A percentile compares a stretch with the other conserved stretches of the same genome.
Evolutionary conservation across 2,329 filamentous ascomycete genomes (phyloP).

Genomic region (Aspergillus sp.): DNA sequence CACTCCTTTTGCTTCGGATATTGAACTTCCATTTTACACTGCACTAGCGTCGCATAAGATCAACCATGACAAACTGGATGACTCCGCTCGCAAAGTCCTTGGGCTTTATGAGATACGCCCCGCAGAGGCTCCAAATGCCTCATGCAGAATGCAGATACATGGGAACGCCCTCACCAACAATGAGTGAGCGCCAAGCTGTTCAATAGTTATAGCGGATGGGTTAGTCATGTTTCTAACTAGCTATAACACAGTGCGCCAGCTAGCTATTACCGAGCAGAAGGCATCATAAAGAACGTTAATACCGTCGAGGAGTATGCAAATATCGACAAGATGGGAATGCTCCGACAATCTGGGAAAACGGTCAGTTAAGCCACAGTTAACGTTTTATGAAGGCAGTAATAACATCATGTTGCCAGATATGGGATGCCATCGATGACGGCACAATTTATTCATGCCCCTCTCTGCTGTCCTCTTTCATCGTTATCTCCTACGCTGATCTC

Average conservation of each 20-base stretch:
- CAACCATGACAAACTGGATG: conserved; percentile 94
- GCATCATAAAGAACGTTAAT: conserved; percentile 93
- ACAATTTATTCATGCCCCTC: conserved; percentile 95
- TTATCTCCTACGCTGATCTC: conserved; percentile 89
- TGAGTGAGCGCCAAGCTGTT: conserved; percentile 59
- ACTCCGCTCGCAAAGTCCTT: conserved; percentile 80
- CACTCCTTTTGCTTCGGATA: conserved; percentile 87
- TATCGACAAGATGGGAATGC: conserved; percentile 73
- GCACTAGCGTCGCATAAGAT: conserved; percentile 91
- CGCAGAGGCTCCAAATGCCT: conserved; percentile 68
- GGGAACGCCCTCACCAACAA: conserved; percentile 81
- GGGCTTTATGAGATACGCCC: conserved; percentile 85
- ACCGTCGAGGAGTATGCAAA: conserved; percentile 91
- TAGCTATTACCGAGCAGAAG: conserved; percentile 78
- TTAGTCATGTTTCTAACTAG: not conserved
- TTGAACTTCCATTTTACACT: conserved; percentile 93
- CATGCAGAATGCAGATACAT: conserved; percentile 85
- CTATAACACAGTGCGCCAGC: conserved; percentile 58
- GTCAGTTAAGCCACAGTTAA: conserved; percentile 46
- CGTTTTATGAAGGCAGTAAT: conserved; percentile 10
- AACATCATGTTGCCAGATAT: conserved; percentile 61
- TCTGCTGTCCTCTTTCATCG: conserved; percentile 81
- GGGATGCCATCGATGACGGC: conserved; percentile 95
- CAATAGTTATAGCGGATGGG: not conserved
- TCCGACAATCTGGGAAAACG: conserved; percentile 76